These are phyloP conservation scores for Phytopythium delawarense DNA, from an alignment of 352 stramenopile species.

Conservation along the genomic window DNA sequence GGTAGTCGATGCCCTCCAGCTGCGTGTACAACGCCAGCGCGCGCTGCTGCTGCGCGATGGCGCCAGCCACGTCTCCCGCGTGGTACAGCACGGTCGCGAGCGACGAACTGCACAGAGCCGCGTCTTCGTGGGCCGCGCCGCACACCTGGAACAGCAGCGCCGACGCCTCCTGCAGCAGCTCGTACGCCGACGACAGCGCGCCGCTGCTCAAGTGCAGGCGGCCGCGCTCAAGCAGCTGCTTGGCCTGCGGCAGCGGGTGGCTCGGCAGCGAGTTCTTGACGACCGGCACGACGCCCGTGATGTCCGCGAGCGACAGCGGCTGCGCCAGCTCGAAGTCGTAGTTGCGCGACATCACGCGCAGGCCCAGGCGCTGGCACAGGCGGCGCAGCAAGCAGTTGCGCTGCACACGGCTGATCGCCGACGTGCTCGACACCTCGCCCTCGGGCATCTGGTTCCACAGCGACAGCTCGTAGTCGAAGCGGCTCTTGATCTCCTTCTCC, in stretches of 20 bases:
- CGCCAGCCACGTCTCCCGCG: slow-evolving; percentile 83
- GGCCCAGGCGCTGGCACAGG: slow-evolving; percentile 91
- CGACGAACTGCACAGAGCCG: slow-evolving; percentile 90
- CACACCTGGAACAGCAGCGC: slow-evolving; percentile 92
- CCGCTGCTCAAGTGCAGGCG: slow-evolving; percentile 78
- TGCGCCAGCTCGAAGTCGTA: slow-evolving; percentile 79
- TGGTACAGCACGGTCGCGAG: slow-evolving; percentile 92
- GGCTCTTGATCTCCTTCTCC: slow-evolving; percentile 56
- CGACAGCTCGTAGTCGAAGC: slow-evolving; percentile 75
- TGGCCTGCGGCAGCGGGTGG: slow-evolving; percentile 71
- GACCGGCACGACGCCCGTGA: slow-evolving; percentile 91
- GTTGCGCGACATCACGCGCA: slow-evolving; percentile 86
- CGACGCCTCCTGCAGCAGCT: slow-evolving; percentile 89
- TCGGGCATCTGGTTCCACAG: slow-evolving; percentile 54
- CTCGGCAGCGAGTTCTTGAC: slow-evolving; percentile 90
- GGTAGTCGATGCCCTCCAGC: slow-evolving; percentile 91
- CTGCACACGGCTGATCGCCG: slow-evolving; percentile 48
- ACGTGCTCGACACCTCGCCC: slow-evolving; percentile 9
- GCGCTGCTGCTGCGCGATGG: slow-evolving; percentile 87
- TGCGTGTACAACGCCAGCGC: slow-evolving; percentile 91
- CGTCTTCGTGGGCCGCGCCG: slow-evolving; percentile 90
- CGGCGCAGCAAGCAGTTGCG: slow-evolving; percentile 87
- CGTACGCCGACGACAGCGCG: slow-evolving; percentile 73
- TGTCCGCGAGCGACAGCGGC: slow-evolving; percentile 89
- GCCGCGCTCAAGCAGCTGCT: slow-evolving; percentile 86